Conservation (phyloP, 2,329 filamentous ascomycete genomes). For the Geosmithia flava region DNA sequence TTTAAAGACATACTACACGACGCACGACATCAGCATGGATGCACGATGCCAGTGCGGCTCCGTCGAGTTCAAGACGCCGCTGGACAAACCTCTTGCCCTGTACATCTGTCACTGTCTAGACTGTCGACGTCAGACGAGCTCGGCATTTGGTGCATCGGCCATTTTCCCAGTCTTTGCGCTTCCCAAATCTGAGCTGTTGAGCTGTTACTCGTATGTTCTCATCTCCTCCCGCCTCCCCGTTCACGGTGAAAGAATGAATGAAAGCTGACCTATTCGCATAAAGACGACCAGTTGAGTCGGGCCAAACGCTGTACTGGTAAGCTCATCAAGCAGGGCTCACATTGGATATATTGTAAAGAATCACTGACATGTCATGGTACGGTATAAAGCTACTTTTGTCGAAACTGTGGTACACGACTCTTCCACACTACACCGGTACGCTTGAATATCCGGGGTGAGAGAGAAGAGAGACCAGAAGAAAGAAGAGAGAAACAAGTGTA, state of each 20-base stretch:
- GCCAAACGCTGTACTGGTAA: constrained; percentile 45
- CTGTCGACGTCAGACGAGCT: constrained; percentile 52
- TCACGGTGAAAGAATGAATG: not conserved
- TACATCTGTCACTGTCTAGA: constrained; percentile 62
- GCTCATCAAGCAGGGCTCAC: no score
- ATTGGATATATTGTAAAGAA: no score
- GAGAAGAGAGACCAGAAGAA: not conserved
- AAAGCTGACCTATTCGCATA: not conserved
- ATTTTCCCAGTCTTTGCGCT: constrained; percentile 57
- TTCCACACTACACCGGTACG: constrained; percentile 47
- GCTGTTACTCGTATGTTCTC: constrained; percentile 39
- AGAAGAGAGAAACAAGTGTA: not conserved
- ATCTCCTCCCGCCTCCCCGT: not conserved
- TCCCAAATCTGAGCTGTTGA: constrained; percentile 32
- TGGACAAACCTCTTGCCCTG: constrained; percentile 45
- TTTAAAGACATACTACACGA: not conserved
- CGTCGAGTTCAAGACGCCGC: constrained; percentile 49
- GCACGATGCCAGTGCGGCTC: constrained; percentile 53
- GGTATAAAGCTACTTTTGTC: constrained; percentile 48
- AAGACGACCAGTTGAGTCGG: constrained; percentile 44
- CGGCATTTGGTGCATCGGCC: constrained; percentile 56
- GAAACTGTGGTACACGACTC: constrained; percentile 50
- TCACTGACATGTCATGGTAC: not conserved
- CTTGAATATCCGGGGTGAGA: constrained; percentile 1
- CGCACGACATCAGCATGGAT: constrained; percentile 29